Conservation (phyloP, 176 grass and related monocot species). For the Tillandsia leiboldiana region DNA sequence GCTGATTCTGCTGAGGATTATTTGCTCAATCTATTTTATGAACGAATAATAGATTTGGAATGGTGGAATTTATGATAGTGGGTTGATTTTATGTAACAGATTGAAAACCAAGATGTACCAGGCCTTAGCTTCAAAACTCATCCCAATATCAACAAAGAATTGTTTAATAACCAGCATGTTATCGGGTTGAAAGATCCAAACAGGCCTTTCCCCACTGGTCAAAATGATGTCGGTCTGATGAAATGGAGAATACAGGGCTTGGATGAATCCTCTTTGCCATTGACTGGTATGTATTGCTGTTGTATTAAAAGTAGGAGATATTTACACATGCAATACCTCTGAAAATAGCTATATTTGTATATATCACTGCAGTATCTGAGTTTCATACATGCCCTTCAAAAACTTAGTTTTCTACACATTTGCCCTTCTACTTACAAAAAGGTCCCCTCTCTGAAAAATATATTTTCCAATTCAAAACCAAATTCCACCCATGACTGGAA, state of each 20-base stretch:
- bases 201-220: slow-evolving; percentile 72
- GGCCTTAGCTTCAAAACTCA: slow-evolving; percentile 85
- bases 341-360: no score
- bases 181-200: slow-evolving; percentile 69
- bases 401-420: no score
- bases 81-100: slow-evolving; percentile 29
- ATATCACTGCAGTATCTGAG: no score
- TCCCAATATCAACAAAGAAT: slow-evolving; percentile 70
- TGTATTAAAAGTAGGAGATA: no score
- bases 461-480: neutral
- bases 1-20: neutral
- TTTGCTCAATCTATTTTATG: neutral
- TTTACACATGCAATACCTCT: no score
- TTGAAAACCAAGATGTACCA: slow-evolving; percentile 64
- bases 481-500: no score
- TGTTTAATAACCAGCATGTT: slow-evolving; percentile 64
- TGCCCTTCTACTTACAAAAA: neutral
- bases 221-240: slow-evolving; percentile 77
- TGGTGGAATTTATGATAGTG: slow-evolving; percentile 1
- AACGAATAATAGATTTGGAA: slow-evolving; percentile 1
- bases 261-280: slow-evolving; percentile 66
- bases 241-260: slow-evolving; percentile 79
- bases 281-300: slow-evolving; percentile 40
- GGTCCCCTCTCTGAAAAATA: neutral
- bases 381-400: no score